A percentile compares a stretch with the other conserved stretches of the same genome.
phyloP scores from a whole-genome alignment of 352 stramenopile genomes.

The Phytophthora sp. region DNA sequence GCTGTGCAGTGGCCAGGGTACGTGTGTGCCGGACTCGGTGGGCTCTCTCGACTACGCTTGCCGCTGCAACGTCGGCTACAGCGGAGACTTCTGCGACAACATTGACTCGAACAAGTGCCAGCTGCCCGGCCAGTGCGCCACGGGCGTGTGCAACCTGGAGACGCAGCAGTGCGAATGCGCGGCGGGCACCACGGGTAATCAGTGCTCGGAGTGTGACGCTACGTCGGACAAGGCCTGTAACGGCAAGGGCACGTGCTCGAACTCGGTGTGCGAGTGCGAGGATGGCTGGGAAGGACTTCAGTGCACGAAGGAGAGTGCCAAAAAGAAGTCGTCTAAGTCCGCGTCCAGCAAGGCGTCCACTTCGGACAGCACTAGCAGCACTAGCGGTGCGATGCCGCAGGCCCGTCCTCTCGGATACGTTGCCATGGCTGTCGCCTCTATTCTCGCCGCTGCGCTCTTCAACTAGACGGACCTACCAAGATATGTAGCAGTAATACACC shows the following conservation, averaged over 20 bases:
- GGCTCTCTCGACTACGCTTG: slow-evolving; percentile 65
- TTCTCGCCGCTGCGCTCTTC: slow-evolving; percentile 40
- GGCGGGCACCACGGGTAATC: slow-evolving; percentile 64
- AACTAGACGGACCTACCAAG: slow-evolving; percentile 28
- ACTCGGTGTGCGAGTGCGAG: slow-evolving; percentile 61
- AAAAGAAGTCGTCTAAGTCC: slow-evolving; percentile 43
- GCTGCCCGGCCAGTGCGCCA: slow-evolving; percentile 69
- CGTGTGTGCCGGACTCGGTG: slow-evolving; percentile 49
- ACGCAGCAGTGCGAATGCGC: slow-evolving; percentile 70
- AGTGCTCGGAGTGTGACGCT: slow-evolving; percentile 77
- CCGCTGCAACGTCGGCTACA: slow-evolving; percentile 81
- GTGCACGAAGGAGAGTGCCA: slow-evolving; percentile 65
- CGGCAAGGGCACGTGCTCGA: slow-evolving; percentile 58
- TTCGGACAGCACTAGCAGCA: slow-evolving; percentile 10
- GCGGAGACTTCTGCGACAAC: slow-evolving; percentile 53
- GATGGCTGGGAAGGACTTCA: slow-evolving; percentile 68
- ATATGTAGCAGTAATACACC: slow-evolving; percentile 32
- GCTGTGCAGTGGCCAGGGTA: slow-evolving; percentile 71
- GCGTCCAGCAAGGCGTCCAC: slow-evolving; percentile 22
- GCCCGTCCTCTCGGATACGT: slow-evolving; percentile 23
- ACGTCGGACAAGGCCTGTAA: slow-evolving; percentile 65
- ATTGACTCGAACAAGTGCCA: slow-evolving; percentile 82
- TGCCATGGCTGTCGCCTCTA: slow-evolving; percentile 29
- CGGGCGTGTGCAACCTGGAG: slow-evolving; percentile 72
- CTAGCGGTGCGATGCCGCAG: slow-evolving; percentile 19